Evolutionary conservation across 352 stramenopile genomes (phyloP), one percentile per base, ranked within the genome.

Genomic region (Pythium pyrilobum): DNA sequence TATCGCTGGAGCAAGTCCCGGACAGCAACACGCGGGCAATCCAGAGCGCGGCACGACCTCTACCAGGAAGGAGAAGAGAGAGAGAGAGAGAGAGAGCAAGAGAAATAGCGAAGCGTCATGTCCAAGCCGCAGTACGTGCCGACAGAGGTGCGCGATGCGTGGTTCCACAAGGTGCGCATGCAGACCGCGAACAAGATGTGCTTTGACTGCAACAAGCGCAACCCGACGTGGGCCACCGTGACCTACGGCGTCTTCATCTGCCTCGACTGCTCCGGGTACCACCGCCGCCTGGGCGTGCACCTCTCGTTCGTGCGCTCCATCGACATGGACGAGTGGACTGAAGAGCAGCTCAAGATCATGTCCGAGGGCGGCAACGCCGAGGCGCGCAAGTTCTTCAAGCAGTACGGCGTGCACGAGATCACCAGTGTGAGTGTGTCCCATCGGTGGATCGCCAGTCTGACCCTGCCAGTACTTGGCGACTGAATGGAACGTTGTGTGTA

Each of bases 241-340:
- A 97, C 87, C 15, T 98, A 97, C 67, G 95, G 95, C 59, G 89
- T 98, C 36, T 97, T 98, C 59, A 97, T 98, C 59, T 98, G 95
- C 61, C 74, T 98, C 37, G 93, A 98, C 61, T 98, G 94, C 71
- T 97, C 87, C 2, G 92, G 87, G 0, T 92, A 97, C 59, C 95
- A 98, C 64, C 86, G 94, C 29, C 85, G 85, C 28, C 66, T 98
- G 43, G 94, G 94, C 37, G 89, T 97, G 40, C 92, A 98, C 62
- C 67, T 98, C 48, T 95, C 86, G 23, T 98, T 98, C 53, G 92
- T 98, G 57, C 78, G 94, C 27, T 98, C 92, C 28, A 89, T 96
- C 29, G 92, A 98, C 59, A 96, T 98, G 85, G 94, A 98, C 74
- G 88, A 97, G 59, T 98, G 94, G 94, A 97, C 89, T 4, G 87